Evolutionary conservation across 331 rosid genomes (phyloP), one percentile per base, ranked within the genome.

Genomic region (Rosa hybrid): DNA sequence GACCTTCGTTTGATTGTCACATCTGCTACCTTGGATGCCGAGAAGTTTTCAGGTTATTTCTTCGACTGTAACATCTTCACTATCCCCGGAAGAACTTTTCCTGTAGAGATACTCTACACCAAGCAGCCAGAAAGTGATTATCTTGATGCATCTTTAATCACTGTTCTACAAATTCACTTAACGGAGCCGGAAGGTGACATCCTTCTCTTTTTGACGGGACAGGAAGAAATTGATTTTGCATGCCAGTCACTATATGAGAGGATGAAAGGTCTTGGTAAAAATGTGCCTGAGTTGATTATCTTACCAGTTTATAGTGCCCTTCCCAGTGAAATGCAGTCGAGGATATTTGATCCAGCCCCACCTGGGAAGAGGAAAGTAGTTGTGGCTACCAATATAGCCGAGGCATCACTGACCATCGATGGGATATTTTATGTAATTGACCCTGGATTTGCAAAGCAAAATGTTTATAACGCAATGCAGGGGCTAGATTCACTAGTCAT

Each of bases 281-380:
- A 91, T 84, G 97, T 94, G 77, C 97, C 97, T 0, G 97, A 94
- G 81, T 85, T 94, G 79, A 94, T 94, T 82, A 94, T 94, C 83
- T 86, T 94, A 59, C 98, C 97, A 11, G 98, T 92, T 25, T 94
- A 94, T 80, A 90, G 98, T 83, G 97, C 94, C 41, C 94, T 94
- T 78, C 98, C 97, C 14, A 94, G 97, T 88, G 98, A 94, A 87
- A 94, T 94, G 97, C 98, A 91, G 70, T 92, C 98, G 7, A 86
- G 97, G 89, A 94, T 94, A 83, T 94, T 94, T 78, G 97, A 94
- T 0, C 98, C 97, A 27, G 89, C 98, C 25, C 93, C 98, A 45
- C 94, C 92, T 0, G 98, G 98, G 69, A 94, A 94, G 88, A 91
- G 94, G 83, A 94, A 92, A 81, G 98, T 94, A 85, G 98, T 94